Percentiles rank a stretch among this genome's conserved stretches.
Conservation (phyloP, 768 basidiomycete genomes). For the Trametes villosa region DNA sequence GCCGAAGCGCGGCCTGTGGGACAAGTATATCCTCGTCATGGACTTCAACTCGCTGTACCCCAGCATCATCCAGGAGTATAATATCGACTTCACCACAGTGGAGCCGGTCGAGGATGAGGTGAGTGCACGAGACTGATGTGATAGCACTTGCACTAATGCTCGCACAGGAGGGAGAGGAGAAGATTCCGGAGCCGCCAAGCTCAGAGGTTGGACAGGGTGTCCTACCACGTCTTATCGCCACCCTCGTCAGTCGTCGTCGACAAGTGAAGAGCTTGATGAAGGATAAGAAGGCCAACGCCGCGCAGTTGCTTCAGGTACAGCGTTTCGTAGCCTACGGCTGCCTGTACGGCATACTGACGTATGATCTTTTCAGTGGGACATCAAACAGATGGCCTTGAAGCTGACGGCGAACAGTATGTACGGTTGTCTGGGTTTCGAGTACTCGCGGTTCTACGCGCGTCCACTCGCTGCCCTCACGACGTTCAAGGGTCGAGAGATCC, state of each 20-base stretch:
- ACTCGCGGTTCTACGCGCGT: conserved; percentile 94
- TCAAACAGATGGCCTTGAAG: conserved; percentile 96
- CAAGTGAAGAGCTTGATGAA: conserved; percentile 97
- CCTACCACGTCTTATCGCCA: conserved; percentile 97
- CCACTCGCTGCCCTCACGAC: conserved; percentile 98
- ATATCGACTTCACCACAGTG: conserved; percentile 98
- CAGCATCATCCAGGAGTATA: conserved; percentile 99
- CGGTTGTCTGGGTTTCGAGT: conserved; percentile 97
- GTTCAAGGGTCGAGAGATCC: conserved; percentile 95
- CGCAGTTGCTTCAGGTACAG: conserved; percentile 85
- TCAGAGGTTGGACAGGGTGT: conserved; percentile 79
- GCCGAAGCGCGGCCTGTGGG: conserved; percentile 94
- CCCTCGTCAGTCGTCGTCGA: conserved; percentile 85
- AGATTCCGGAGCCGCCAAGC: conserved; percentile 86
- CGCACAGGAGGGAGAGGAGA: conserved; percentile 76
- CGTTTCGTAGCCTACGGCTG: conserved; percentile 5
- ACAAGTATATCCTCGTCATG: conserved; percentile 97
- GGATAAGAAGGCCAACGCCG: conserved; percentile 68
- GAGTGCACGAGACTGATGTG: too few species aligned
- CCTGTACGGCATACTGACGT: background rate
- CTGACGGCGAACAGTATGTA: conserved; percentile 99
- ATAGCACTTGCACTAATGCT: too few species aligned
- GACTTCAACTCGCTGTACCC: conserved; percentile 99
- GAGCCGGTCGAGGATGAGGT: conserved; percentile 68
- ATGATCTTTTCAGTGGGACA: conserved; percentile 71